Conservation (phyloP, 2,329 filamentous ascomycete genomes). For the Colletotrichum tanaceti region DNA sequence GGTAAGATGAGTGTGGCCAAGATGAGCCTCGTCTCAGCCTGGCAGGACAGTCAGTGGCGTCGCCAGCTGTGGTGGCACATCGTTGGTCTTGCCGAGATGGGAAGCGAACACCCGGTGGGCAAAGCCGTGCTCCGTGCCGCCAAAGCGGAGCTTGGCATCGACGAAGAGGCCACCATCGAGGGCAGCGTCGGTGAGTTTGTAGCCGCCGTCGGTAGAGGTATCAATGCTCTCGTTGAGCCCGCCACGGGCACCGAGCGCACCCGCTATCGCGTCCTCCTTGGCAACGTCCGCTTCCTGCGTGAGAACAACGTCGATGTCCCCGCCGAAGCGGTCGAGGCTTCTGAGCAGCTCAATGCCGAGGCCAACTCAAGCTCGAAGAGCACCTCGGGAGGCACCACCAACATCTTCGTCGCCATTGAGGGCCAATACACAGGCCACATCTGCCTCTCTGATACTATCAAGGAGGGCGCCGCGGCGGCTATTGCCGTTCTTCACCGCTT, state of each 20-base stretch:
- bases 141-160: constrained; percentile 79
- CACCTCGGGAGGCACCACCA: constrained; percentile 78
- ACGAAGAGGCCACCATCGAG: constrained; percentile 78
- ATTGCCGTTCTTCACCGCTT: constrained; percentile 86
- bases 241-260: constrained; percentile 73
- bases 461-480: constrained; percentile 83
- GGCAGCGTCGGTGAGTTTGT: constrained; percentile 89
- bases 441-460: constrained; percentile 89
- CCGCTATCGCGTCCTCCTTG: constrained; percentile 83
- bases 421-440: constrained; percentile 83
- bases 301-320: constrained; percentile 77
- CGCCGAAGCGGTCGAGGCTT: constrained; percentile 70
- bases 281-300: constrained; percentile 82
- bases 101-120: constrained; percentile 96
- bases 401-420: constrained; percentile 91
- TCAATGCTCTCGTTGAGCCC: constrained; percentile 85
- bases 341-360: constrained; percentile 67
- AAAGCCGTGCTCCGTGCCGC: constrained; percentile 83
- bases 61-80: constrained; percentile 93
- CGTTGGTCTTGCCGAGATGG: constrained; percentile 93
- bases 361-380: constrained; percentile 51
- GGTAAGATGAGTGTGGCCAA: constrained; percentile 95
- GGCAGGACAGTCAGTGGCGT: constrained; percentile 76
- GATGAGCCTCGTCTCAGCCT: constrained; percentile 72
- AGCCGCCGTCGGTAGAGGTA: constrained; percentile 84